Base-by-base conservation (phyloP, 2,329 filamentous ascomycete species). In the Trichoderma guizhouense region DNA sequence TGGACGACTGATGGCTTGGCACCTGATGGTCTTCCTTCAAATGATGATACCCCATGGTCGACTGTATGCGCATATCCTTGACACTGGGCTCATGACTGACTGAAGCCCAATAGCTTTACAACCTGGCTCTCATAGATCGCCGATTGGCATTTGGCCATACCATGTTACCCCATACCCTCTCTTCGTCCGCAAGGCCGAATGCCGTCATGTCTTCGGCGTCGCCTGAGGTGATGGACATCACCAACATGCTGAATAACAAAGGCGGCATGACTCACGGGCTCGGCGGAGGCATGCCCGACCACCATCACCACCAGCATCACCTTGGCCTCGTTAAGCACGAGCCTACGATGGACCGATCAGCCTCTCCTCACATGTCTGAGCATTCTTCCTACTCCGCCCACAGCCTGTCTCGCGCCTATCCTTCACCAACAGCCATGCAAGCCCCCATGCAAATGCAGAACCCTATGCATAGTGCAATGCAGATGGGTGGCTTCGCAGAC, bases 291-390 rank as follows among this genome's bases (percentile, higher is more conserved):
- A 77, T 79, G 61, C 72, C 78, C 72, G 79, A 82, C 71, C 75
- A 77, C 67, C 76, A 74, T 43, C 76, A 77, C 66, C 76, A 74
- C 32, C 76, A 77, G 60, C 75, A 77, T 71, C 79, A 79, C 70
- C 77, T 78, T 65, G 74, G 77, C 70, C 76, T 81, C 73, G 76
- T 81, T 72, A 83, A 82, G 73, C 75, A 77, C 61, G 81, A 83
- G 65, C 76, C 80, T 62, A 78, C 75, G 18, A 84, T 89, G 77
- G 87, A 89, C 71, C 85, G 87, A 72, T 84, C 86, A 62, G 85
- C 84, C 75, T 89, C 88, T 7, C 87, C 88, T 11, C 88, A 90
- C 79, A 87, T 87, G 71, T 89, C 88, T 15, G 88, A 89, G 75
- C 85, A 87, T 78, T 89, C 87, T 6, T 84, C 86, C 72, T 88